Conservation (phyloP, 2,329 filamentous ascomycete species). For the Ascochyta pisi region DNA sequence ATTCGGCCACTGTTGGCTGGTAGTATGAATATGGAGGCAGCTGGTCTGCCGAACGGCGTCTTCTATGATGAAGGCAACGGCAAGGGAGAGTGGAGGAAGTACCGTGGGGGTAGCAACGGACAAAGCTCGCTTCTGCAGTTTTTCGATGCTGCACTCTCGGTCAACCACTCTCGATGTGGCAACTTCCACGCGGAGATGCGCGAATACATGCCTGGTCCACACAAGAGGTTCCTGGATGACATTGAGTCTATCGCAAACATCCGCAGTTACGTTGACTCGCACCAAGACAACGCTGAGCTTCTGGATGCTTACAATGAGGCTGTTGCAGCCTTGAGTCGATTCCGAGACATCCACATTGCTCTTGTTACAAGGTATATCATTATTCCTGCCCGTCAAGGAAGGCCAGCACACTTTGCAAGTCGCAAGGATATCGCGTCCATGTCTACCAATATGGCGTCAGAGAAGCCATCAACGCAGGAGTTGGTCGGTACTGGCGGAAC, state of each 20-base stretch:
- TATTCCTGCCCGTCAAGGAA: slow-evolving; percentile 47
- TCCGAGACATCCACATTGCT: slow-evolving; percentile 61
- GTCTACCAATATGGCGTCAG: slow-evolving; percentile 49
- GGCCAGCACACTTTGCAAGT: slow-evolving; percentile 28
- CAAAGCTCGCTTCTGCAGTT: slow-evolving; percentile 63
- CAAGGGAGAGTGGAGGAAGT: slow-evolving; percentile 57
- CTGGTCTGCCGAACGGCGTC: slow-evolving; percentile 59
- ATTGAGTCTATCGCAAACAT: slow-evolving; percentile 56
- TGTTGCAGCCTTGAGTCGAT: slow-evolving; percentile 53
- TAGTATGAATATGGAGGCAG: slow-evolving; percentile 61
- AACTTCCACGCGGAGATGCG: slow-evolving; percentile 56
- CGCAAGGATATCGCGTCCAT: slow-evolving; percentile 55
- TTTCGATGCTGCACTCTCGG: slow-evolving; percentile 60
- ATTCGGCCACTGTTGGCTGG: slow-evolving; percentile 61
- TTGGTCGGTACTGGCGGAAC: slow-evolving; percentile 61
- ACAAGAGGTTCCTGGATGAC: slow-evolving; percentile 58
- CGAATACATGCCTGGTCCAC: slow-evolving; percentile 61
- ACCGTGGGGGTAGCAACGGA: slow-evolving; percentile 62
- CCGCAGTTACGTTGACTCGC: slow-evolving; percentile 51
- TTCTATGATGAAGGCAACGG: slow-evolving; percentile 61
- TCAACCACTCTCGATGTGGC: slow-evolving; percentile 54
- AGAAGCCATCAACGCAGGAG: slow-evolving; percentile 45
- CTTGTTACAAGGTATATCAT: slow-evolving; percentile 63
- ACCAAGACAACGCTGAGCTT: slow-evolving; percentile 44
- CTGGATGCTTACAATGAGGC: slow-evolving; percentile 56